These are phyloP conservation scores for Amoeboaphelidium protococcarum DNA, from an alignment of 371 early-diverging fungal genomes.

Conservation along the genomic window DNA sequence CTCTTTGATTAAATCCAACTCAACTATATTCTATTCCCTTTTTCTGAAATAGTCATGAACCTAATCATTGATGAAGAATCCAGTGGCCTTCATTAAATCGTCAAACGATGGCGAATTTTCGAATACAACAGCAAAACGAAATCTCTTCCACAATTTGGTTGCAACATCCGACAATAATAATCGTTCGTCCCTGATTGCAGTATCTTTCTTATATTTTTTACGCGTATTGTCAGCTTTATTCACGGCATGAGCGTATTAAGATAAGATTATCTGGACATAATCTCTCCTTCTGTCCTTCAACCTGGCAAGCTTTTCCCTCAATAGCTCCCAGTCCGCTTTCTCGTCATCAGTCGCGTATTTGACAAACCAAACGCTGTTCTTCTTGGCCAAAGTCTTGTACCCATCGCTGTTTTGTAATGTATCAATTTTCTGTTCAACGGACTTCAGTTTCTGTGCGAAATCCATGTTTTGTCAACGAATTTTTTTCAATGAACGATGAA, in stretches of 20 bases:
- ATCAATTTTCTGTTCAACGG: neutral
- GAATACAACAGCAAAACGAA: neutral
- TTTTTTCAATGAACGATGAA: too few species aligned
- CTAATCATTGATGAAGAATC: neutral
- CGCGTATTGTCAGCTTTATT: neutral
- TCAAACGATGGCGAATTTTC: neutral
- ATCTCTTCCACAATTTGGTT: neutral
- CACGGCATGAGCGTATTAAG: neutral
- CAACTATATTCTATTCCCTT: neutral
- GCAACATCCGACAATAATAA: neutral
- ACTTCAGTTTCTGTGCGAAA: neutral
- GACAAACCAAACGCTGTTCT: neutral
- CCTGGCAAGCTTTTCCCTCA: neutral
- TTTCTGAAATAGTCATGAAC: neutral
- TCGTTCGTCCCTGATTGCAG: neutral
- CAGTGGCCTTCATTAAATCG: neutral
- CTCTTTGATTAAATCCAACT: neutral
- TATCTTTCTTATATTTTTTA: neutral
- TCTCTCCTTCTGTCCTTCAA: neutral
- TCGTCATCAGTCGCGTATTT: neutral
- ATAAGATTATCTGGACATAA: neutral
- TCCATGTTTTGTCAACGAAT: too few species aligned
- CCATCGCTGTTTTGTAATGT: neutral
- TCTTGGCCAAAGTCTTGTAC: neutral
- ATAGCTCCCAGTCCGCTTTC: neutral